A percentile compares a stretch with the other conserved stretches of the same genome.
These are phyloP conservation scores for Candida ovalis DNA, from an alignment of 805 yeast genomes.

Conservation along the genomic window DNA sequence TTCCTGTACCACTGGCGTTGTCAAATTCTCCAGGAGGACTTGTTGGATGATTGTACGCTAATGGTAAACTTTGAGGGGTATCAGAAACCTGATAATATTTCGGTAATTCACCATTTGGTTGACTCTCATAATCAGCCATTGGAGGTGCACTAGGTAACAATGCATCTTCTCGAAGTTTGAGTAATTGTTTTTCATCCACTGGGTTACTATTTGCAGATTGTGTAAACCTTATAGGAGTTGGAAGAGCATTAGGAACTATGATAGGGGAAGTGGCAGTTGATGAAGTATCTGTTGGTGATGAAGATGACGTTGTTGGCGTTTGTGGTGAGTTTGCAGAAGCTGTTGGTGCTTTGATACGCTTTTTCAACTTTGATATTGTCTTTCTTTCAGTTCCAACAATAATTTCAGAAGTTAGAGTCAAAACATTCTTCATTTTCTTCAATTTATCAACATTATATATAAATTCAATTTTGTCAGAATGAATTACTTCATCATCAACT, in stretches of 20 bases:
- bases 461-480: conserved; percentile 17
- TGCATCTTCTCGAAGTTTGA: conserved; percentile 52
- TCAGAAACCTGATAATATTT: background rate
- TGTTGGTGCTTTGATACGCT: conserved; percentile 5
- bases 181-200: conserved; percentile 52
- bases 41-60: background rate
- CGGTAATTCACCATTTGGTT: conserved; percentile 2
- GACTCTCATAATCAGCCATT: conserved; percentile 6
- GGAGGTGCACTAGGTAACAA: conserved; percentile 59
- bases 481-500: conserved; percentile 24
- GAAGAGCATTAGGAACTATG: conserved; percentile 1
- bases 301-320: conserved; percentile 1
- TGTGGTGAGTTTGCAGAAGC: conserved; percentile 2
- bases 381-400: conserved; percentile 75
- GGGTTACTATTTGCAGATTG: conserved; percentile 16
- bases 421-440: conserved; percentile 70
- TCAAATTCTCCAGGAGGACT: background rate
- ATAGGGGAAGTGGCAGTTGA: conserved; percentile 9
- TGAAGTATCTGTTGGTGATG: conserved; percentile 6
- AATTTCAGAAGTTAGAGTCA: conserved; percentile 77
- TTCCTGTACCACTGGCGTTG: background rate
- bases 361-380: conserved; percentile 25
- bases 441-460: conserved; percentile 78
- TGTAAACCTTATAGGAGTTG: conserved; percentile 6
- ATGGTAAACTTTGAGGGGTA: background rate